A percentile compares a stretch with the other conserved stretches of the same genome.
Conservation (phyloP, 129 eudicot genomes). For the Chrysanthemum seticuspe region DNA sequence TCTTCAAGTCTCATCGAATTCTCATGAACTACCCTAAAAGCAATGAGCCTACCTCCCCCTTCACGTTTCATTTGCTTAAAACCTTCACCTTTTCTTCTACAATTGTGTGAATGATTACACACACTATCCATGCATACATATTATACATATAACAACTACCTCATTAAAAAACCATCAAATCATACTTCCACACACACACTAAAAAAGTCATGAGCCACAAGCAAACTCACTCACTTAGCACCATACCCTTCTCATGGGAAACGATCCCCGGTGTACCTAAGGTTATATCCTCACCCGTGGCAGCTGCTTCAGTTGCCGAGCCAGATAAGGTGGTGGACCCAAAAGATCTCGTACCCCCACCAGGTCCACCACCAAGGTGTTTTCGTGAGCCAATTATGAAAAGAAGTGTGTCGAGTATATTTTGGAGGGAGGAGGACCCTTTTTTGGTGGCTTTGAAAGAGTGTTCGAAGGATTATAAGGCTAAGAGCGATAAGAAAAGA, state of each 20-base stretch:
- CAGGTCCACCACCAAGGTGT: conserved; percentile 29
- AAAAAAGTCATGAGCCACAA: conserved; percentile 36
- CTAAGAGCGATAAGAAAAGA: conserved; percentile 28
- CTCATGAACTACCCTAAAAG: conserved; percentile 33
- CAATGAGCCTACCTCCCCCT: conserved; percentile 24
- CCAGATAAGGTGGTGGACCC: too few relatives aligned
- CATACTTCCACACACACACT: background rate
- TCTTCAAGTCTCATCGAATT: conserved; percentile 31
- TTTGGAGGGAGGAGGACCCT: conserved; percentile 55
- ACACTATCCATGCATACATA: conserved; percentile 16
- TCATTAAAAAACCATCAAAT: background rate
- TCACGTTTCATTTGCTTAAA: conserved; percentile 46
- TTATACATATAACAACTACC: conserved; percentile 12
- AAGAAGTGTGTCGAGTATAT: conserved; percentile 29
- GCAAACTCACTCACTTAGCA: conserved; percentile 19
- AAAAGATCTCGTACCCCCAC: conserved; percentile 8
- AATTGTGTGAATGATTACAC: conserved; percentile 23
- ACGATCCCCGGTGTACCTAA: conserved; percentile 60
- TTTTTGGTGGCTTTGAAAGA: conserved; percentile 55
- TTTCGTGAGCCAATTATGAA: conserved; percentile 28
- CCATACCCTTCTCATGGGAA: conserved; percentile 71
- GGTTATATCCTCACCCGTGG: conserved; percentile 22
- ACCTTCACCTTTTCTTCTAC: conserved; percentile 30
- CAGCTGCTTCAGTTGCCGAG: background rate
- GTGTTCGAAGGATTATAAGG: conserved; percentile 36